phyloP scores from a whole-genome alignment of 2,329 filamentous ascomycete species.

The Penicillium sp. region DNA sequence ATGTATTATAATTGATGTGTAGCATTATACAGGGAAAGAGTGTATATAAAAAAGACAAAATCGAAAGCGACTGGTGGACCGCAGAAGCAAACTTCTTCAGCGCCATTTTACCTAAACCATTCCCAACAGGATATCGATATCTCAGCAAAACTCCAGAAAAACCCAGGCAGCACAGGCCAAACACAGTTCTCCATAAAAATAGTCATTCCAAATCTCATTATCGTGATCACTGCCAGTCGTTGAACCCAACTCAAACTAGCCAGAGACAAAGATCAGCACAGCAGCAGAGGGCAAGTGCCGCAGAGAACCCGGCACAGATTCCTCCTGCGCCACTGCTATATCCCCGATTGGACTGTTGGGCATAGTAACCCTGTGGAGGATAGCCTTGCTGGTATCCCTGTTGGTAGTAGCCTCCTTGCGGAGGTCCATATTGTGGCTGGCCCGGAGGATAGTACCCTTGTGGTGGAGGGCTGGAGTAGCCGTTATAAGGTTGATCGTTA shows the following conservation, averaged over 20 bases:
- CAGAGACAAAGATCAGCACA: slow-evolving; percentile 33
- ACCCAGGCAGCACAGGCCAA: slow-evolving; percentile 13
- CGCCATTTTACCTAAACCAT: background rate
- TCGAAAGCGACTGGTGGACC: background rate
- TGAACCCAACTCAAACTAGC: slow-evolving; percentile 1
- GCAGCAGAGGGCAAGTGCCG: slow-evolving; percentile 47
- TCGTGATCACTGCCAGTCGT: background rate
- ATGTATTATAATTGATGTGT: background rate
- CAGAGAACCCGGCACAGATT: slow-evolving; percentile 46
- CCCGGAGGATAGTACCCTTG: slow-evolving; percentile 35
- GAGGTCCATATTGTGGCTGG: slow-evolving; percentile 26
- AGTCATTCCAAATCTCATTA: background rate
- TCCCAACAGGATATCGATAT: slow-evolving; percentile 2
- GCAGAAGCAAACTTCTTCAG: background rate
- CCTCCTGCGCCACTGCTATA: slow-evolving; percentile 24
- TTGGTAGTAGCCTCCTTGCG: slow-evolving; percentile 21
- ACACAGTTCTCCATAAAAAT: background rate
- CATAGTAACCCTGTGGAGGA: slow-evolving; percentile 24
- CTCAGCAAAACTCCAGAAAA: slow-evolving; percentile 27
- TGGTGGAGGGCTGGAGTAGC: slow-evolving; percentile 24
- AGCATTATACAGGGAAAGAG: background rate
- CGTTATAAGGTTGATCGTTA: slow-evolving; percentile 26
- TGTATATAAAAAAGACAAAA: background rate
- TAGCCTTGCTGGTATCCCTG: slow-evolving; percentile 11
- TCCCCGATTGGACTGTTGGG: slow-evolving; percentile 3